A percentile compares a stretch with the other conserved stretches of the same genome.
Evolutionary conservation across 2,329 filamentous ascomycete genomes (phyloP).

Genomic region (Phyllosticta citribraziliensis): DNA sequence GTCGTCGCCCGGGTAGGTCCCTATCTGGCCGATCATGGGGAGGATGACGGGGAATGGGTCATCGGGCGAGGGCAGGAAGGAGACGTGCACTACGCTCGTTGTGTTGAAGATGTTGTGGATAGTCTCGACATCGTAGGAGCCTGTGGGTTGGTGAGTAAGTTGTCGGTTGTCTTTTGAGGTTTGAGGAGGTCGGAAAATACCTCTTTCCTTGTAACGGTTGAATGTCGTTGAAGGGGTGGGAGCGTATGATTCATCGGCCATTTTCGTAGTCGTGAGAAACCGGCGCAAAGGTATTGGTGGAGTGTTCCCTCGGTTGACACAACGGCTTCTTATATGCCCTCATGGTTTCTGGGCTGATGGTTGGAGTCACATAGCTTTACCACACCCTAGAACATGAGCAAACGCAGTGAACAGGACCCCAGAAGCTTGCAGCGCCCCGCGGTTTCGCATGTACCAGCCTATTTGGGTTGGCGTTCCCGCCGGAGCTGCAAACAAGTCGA

Average conservation of each 20-base stretch:
- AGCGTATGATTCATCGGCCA: conserved; percentile 42
- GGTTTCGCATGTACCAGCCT: neutral
- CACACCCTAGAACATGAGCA: too few species aligned
- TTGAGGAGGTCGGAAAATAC: conserved; percentile 26
- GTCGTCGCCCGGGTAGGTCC: conserved; percentile 50
- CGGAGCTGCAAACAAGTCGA: neutral
- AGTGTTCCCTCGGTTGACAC: neutral
- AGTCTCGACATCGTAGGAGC: conserved; percentile 59
- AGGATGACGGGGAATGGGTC: conserved; percentile 67
- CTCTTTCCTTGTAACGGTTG: conserved; percentile 56
- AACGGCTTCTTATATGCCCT: too few species aligned
- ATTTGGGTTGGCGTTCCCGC: neutral
- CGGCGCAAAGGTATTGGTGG: neutral
- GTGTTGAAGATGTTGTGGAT: conserved; percentile 70
- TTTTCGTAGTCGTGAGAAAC: neutral
- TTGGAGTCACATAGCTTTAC: too few species aligned
- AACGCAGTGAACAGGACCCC: neutral
- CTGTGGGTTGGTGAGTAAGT: conserved; percentile 31
- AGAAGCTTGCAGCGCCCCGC: neutral
- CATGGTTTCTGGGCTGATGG: too few species aligned
- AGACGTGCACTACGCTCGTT: conserved; percentile 67
- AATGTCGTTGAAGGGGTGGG: conserved; percentile 47
- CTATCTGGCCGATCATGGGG: conserved; percentile 81
- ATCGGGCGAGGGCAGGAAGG: conserved; percentile 52
- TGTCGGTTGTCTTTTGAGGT: neutral